Evolutionary conservation across 176 grass and related monocot genomes (phyloP).

Genomic region (Paspalum notatum): DNA sequence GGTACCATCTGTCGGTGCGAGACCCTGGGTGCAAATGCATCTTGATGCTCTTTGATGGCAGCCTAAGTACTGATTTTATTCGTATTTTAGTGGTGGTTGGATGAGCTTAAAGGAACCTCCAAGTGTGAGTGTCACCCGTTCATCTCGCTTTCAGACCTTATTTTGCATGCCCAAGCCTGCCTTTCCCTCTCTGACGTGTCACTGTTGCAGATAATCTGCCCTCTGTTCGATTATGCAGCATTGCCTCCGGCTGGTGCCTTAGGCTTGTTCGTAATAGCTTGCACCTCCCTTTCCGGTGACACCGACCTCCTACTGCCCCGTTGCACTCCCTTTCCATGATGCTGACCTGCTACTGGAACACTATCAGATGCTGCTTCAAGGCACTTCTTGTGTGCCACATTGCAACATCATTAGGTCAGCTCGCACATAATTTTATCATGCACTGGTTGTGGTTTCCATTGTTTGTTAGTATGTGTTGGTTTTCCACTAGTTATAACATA

Average conservation of each 20-base stretch:
- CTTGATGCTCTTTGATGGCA: neutral
- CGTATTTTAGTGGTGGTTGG: constrained; percentile 34
- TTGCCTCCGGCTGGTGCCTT: constrained; percentile 36
- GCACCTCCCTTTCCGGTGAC: constrained; percentile 46
- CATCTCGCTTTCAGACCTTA: constrained; percentile 35
- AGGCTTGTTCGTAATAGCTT: constrained; percentile 46
- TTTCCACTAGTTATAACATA: neutral
- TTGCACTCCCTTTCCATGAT: constrained; percentile 33
- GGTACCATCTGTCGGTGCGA: constrained; percentile 37
- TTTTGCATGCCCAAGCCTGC: constrained; percentile 8
- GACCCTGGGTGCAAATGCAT: neutral
- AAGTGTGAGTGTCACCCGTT: constrained; percentile 15
- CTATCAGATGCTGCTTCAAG: constrained; percentile 37
- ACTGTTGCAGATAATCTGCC: constrained; percentile 18
- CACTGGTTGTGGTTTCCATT: neutral
- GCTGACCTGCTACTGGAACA: constrained; percentile 42
- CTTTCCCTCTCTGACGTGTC: constrained; percentile 15
- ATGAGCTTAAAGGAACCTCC: constrained; percentile 37
- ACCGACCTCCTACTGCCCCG: constrained; percentile 40
- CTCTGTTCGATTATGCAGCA: constrained; percentile 31
- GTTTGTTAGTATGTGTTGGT: neutral
- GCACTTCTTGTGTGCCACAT: constrained; percentile 37
- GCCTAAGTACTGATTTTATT: constrained; percentile 14
- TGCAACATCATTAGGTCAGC: constrained; percentile 32
- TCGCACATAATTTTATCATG: constrained; percentile 16